phyloP scores from a whole-genome alignment of 441 rosid genomes.

The Pelargonium citronellum region DNA sequence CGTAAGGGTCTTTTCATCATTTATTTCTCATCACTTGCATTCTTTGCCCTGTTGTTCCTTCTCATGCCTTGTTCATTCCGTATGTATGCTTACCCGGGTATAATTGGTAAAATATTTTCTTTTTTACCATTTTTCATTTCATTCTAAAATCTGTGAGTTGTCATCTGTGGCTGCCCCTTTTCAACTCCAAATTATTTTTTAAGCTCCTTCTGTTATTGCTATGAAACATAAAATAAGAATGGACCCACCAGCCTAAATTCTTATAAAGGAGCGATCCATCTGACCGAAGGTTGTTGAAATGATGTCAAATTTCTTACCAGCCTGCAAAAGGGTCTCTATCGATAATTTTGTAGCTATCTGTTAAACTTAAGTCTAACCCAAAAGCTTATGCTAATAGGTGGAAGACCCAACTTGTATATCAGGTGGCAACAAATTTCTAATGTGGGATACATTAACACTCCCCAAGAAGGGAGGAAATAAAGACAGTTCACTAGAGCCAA shows the following conservation, averaged over 20 bases:
- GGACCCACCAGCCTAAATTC: neutral
- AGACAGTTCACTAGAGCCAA: no score
- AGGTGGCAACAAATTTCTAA: no score
- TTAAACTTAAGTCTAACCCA: no score
- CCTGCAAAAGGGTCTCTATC: neutral
- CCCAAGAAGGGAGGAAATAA: no score
- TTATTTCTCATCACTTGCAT: neutral
- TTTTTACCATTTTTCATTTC: neutral
- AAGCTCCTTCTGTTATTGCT: slow-evolving; percentile 3
- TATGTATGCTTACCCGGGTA: neutral
- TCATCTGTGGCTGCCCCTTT: neutral
- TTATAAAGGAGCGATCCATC: neutral
- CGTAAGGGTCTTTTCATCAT: neutral
- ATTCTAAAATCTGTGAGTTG: neutral
- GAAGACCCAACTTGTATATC: no score
- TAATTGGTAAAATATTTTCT: neutral
- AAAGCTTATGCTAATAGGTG: no score
- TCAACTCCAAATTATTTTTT: neutral
- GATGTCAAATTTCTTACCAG: neutral
- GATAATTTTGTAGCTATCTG: neutral
- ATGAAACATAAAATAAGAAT: neutral
- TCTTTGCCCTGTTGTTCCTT: slow-evolving; percentile 5
- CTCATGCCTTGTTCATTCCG: neutral
- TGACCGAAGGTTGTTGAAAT: neutral
- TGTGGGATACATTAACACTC: no score